phyloP scores from a whole-genome alignment of 2,329 filamentous ascomycete genomes.

The Triangularia setosa region DNA sequence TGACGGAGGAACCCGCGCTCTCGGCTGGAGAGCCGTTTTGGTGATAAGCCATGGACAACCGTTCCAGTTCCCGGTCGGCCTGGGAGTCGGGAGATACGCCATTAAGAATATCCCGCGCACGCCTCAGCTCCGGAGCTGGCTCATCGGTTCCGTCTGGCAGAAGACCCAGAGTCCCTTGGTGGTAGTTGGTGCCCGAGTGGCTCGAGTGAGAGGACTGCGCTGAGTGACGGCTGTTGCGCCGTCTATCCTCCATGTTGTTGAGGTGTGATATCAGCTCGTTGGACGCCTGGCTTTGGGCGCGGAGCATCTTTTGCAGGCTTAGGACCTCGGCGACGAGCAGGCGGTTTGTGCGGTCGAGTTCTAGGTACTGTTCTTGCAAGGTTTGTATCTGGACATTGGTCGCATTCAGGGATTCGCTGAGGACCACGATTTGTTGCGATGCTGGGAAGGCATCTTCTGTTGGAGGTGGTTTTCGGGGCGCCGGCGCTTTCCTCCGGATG shows the following conservation, averaged over 20 bases:
- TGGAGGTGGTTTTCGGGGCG: constrained; percentile 69
- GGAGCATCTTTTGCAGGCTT: constrained; percentile 57
- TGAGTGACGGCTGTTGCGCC: constrained; percentile 39
- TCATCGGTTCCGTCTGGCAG: constrained; percentile 46
- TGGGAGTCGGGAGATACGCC: constrained; percentile 49
- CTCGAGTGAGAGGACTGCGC: constrained; percentile 35
- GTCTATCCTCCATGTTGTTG: constrained; percentile 45
- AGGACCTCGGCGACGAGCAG: constrained; percentile 60
- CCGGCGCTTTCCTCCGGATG: constrained; percentile 90
- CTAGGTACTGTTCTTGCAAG: constrained; percentile 78
- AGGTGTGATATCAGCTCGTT: constrained; percentile 56
- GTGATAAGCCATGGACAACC: constrained; percentile 50
- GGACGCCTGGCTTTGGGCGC: constrained; percentile 54
- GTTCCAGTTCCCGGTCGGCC: constrained; percentile 52
- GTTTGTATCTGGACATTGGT: constrained; percentile 90
- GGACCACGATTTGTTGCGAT: constrained; percentile 81
- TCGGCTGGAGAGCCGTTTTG: constrained; percentile 50
- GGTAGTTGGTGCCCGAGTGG: constrained; percentile 38
- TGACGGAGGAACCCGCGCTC: constrained; percentile 47
- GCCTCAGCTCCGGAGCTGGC: constrained; percentile 48
- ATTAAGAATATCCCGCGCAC: constrained; percentile 54
- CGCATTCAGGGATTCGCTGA: constrained; percentile 82
- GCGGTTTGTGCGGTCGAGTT: constrained; percentile 63
- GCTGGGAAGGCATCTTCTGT: constrained; percentile 71
- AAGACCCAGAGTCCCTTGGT: constrained; percentile 38